Conservation (phyloP, 257 asterid genomes). For the Ophiorrhiza pumila region DNA sequence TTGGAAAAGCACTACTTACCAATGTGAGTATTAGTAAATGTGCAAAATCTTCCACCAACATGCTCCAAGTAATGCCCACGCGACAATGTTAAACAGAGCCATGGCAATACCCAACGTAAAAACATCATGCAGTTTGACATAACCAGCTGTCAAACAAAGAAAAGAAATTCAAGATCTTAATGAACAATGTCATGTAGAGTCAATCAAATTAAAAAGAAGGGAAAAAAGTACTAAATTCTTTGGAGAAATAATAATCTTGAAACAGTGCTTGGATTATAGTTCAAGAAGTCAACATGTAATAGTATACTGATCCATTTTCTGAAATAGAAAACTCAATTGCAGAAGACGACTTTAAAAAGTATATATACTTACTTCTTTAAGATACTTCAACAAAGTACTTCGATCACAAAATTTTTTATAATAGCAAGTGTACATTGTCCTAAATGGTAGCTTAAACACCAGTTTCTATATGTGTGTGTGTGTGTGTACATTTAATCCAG, state of each 20-base stretch:
- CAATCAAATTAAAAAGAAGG: background rate
- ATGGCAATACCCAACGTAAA: conserved; percentile 57
- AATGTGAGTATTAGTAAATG: conserved; percentile 49
- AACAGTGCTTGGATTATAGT: too few species aligned
- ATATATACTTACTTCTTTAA: background rate
- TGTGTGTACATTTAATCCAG: background rate
- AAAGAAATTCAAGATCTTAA: conserved; percentile 11
- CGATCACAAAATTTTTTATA: background rate
- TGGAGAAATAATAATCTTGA: background rate
- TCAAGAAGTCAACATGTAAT: background rate
- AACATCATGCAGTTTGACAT: conserved; percentile 55
- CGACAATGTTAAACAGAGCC: conserved; percentile 51
- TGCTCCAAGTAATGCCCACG: conserved; percentile 66
- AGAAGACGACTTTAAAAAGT: background rate
- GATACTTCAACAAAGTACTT: background rate
- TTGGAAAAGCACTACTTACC: conserved; percentile 18
- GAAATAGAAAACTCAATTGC: background rate
- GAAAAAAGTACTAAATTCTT: background rate
- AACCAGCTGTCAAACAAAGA: conserved; percentile 59
- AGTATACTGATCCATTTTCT: background rate
- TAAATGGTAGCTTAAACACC: background rate
- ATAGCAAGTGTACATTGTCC: background rate
- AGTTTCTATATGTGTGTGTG: background rate
- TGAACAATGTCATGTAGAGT: background rate
- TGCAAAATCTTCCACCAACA: conserved; percentile 89